Evolutionary conservation across 2,329 filamentous ascomycete genomes (phyloP).

Genomic region (Neofusicoccum umdonicola): DNA sequence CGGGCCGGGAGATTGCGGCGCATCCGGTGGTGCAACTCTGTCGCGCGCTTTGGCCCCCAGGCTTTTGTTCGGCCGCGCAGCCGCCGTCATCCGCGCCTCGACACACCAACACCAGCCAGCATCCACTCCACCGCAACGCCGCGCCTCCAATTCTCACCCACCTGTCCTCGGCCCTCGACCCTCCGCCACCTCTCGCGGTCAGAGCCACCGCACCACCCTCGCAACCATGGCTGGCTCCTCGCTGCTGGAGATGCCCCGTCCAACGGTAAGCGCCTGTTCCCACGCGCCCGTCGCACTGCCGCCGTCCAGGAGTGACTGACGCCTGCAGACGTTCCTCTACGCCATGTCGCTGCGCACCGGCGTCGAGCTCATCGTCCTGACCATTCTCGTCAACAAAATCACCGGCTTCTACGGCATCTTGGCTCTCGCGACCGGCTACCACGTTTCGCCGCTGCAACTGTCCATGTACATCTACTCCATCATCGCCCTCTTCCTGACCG

Average conservation of each 20-base stretch:
- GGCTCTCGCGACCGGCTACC: constrained; percentile 81
- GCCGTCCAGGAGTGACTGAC: constrained; percentile 21
- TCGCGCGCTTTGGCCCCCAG: background rate
- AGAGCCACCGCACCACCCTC: background rate
- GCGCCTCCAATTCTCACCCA: background rate
- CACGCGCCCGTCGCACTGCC: constrained; percentile 4
- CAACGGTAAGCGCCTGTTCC: constrained; percentile 30
- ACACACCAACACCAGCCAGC: background rate
- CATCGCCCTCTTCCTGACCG: constrained; percentile 63
- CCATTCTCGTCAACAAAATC: constrained; percentile 86
- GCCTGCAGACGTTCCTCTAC: constrained; percentile 72
- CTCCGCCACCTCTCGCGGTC: background rate
- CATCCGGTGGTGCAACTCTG: background rate
- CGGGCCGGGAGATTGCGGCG: constrained; percentile 14
- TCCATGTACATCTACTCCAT: constrained; percentile 91
- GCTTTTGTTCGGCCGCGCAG: constrained; percentile 12
- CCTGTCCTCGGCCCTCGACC: background rate
- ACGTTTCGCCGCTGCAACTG: constrained; percentile 77
- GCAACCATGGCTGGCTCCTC: constrained; percentile 20
- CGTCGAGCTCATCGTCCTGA: constrained; percentile 78
- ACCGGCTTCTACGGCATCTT: constrained; percentile 88
- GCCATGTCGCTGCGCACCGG: constrained; percentile 83
- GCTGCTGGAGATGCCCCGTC: constrained; percentile 36
- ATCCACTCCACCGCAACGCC: background rate
- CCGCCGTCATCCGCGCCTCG: constrained; percentile 11